Conservation (phyloP, 2,329 filamentous ascomycete species). For the Aspergillus unguis region DNA sequence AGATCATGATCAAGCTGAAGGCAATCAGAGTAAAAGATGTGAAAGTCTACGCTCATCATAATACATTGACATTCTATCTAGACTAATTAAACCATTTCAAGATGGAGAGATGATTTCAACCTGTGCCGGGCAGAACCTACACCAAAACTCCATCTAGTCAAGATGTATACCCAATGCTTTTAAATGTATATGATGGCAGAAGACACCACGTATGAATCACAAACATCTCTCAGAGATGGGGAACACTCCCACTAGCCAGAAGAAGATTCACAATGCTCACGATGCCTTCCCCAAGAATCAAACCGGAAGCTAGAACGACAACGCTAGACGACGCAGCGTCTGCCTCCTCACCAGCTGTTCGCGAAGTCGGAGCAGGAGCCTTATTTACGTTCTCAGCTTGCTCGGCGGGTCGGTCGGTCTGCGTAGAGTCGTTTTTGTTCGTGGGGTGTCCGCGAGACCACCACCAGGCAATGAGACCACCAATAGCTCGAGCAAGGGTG, state of each 20-base stretch:
- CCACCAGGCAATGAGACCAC: conserved; percentile 73
- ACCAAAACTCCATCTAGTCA: too few species aligned
- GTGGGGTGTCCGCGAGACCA: conserved; percentile 58
- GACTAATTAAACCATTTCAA: too few species aligned
- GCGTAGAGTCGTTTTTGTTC: neutral
- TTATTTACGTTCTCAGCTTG: neutral
- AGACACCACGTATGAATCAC: too few species aligned
- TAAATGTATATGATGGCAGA: too few species aligned
- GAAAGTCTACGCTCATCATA: too few species aligned
- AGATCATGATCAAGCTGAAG: too few species aligned
- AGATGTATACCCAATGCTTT: too few species aligned
- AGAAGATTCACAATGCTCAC: conserved; percentile 86
- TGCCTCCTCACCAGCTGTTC: conserved; percentile 20
- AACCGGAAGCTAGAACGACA: conserved; percentile 82
- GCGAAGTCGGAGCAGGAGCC: conserved; percentile 44
- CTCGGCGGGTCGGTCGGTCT: neutral
- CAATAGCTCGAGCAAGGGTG: conserved; percentile 80
- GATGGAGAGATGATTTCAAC: too few species aligned
- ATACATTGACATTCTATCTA: too few species aligned
- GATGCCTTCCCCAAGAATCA: conserved; percentile 89
- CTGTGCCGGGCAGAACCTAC: too few species aligned
- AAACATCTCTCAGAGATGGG: conserved; percentile 58
- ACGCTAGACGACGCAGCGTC: conserved; percentile 57
- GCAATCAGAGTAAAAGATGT: too few species aligned
- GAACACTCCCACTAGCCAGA: conserved; percentile 72